phyloP scores from a whole-genome alignment of 768 basidiomycete species.

The Psilocybe cubensis region DNA sequence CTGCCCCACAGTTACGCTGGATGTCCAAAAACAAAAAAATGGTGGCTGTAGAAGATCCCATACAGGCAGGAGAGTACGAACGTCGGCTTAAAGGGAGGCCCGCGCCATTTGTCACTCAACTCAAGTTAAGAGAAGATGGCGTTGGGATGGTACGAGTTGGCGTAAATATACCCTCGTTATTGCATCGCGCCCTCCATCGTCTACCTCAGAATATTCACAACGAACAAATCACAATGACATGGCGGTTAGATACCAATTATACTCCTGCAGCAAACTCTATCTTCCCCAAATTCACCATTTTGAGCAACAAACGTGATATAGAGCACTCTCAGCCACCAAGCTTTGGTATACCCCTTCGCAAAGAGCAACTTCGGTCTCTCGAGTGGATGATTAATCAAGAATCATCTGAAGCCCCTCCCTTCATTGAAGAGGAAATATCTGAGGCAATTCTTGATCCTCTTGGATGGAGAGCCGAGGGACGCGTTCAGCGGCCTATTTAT shows the following conservation, averaged over 20 bases:
- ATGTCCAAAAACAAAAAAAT: constrained; percentile 61
- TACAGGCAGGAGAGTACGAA: constrained; percentile 89
- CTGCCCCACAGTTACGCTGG: constrained; percentile 79
- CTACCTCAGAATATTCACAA: constrained; percentile 63
- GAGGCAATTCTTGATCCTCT: constrained; percentile 86
- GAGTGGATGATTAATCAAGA: constrained; percentile 94
- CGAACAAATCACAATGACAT: constrained; percentile 59
- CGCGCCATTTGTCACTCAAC: constrained; percentile 83
- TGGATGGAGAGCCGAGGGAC: constrained; percentile 94
- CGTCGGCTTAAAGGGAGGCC: constrained; percentile 86
- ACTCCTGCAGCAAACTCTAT: constrained; percentile 61
- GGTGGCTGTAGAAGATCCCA: constrained; percentile 78
- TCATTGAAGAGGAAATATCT: constrained; percentile 92
- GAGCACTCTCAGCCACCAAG: constrained; percentile 77
- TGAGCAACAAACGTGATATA: constrained; percentile 76
- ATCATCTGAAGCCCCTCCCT: constrained; percentile 61
- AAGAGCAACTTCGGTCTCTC: constrained; percentile 88
- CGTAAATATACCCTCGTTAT: constrained; percentile 83
- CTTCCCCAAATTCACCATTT: constrained; percentile 67
- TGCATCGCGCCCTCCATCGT: constrained; percentile 84
- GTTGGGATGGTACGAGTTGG: constrained; percentile 80
- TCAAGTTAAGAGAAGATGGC: constrained; percentile 64
- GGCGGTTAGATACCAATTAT: constrained; percentile 84
- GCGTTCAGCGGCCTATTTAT: constrained; percentile 74
- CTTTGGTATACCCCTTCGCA: constrained; percentile 75